Evolutionary conservation across 345 rosid species (phyloP), one percentile per base, ranked within the genome.

Genomic region (Sonneratia caseolaris): DNA sequence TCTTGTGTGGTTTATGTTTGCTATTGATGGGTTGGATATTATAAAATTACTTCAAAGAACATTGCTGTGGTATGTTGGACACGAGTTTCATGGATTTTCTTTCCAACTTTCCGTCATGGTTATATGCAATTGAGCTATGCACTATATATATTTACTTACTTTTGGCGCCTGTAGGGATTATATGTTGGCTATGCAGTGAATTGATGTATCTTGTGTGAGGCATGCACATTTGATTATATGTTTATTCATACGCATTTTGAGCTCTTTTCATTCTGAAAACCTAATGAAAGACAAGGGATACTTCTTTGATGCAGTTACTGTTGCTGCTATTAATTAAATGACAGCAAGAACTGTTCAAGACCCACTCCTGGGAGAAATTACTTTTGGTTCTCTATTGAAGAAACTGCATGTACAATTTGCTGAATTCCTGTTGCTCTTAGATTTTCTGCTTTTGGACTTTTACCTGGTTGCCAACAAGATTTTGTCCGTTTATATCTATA

Each of bases 331-430:
- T 22, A 72, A 45, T 73, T 73, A 37, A 78, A 94, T 94, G 98
- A 91, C 89, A 0, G 84, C 85, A 66, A 72, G 90, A 37, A 89
- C 85, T 74, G 78, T 85, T 27, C 83, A 87, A 64, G 86, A 95
- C 72, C 96, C 92, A 79, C 91, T 89, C 71, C 73, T 92, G 68
- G 96, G 91, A 71, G 96, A 95, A 84, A 70, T 85, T 68, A 92
- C 97, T 64, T 92, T 97, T 66, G 89, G 93, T 68, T 84, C 97
- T 42, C 86, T 92, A 72, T 84, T 92, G 75, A 91, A 90, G 71
- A 95, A 86, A 75, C 74, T 95, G 70, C 96, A 95, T 97, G 97
- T 92, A 79, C 56, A 68, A 36, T 19, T 35, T n/a, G 77, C 68
- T 64, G 32, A 16, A 57, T 69, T 9, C 12, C 70, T 73, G 9